Evolutionary conservation across 805 yeast species (phyloP), one percentile per base, ranked within the genome.

Genomic region (Yarrowia divulgata): DNA sequence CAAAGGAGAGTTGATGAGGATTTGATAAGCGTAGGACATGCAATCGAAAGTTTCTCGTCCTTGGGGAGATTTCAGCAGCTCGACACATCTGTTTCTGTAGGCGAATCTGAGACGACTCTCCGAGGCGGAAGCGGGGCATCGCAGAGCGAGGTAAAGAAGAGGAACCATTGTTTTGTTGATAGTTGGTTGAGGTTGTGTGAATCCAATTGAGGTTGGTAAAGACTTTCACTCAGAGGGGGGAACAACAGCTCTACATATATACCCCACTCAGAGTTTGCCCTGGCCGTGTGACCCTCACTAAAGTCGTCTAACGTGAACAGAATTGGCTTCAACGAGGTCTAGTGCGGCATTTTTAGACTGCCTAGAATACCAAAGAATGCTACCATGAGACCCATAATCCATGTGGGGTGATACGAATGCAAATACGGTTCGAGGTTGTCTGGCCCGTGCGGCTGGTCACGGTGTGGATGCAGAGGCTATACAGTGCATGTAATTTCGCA

Each of bases 21-120:
- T 60, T 43, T 60, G 67, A 8, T 60, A 60, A 29, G 67, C 67
- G 37, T 60, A 46, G 19, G 67, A 60, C 63, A 57, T 57, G 48
- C 63, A 57, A 16, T 57, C 63, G 35, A 57, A 57, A 9, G 63
- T 57, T 42, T 57, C 63, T 14, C 48, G 35, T 23, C 63, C 63
- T 10, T 57, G 48, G 29, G 63, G 63, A 3, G 63, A 57, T 37
- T 40, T 39, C 63, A 57, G 63, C 23, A 57, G 63, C 63, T 57
- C 63, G 8, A n/a, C 63, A 23, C 63, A 29, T 57, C 63, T 4
- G 63, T 57, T 57, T 57, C 63, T 16, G 48, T 57, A 57, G 3
- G 63, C 63, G 37, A 57, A 57, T 57, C 63, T 40, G 23, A 57
- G 63, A 16, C 63, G 35, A 48, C 63, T 42, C n/a, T 57, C 63